Base-by-base conservation (phyloP, 805 yeast species). In the Barnettozyma wickerhamii region DNA sequence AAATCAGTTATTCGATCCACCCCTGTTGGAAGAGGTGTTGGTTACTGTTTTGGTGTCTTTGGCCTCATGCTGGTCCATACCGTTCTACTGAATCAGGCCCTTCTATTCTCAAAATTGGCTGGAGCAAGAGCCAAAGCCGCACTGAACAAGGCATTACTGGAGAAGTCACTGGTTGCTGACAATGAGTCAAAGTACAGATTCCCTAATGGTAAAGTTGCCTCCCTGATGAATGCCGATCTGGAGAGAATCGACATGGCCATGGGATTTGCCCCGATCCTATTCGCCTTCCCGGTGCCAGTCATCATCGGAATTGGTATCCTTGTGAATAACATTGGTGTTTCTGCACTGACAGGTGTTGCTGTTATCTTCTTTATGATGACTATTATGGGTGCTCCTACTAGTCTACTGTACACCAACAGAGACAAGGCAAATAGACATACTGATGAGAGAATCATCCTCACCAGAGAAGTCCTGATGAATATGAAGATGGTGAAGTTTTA, bases 141-240 rank as follows among this genome's bases (percentile, higher is more conserved):
- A 4, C 60, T 88, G 37, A 83, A 85, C 3, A 81, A 82, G 46
- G 80, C 84, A 3, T 63, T 85, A 13, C 65, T 84, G 38, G 77
- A 75, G 39, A 86, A 88, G 58, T 72, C 88, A 14, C 72, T 84
- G 48, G 66, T 57, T 37, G 66, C 85, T 13, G 74, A 76, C 42
- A 72, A 76, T 12, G 66, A 67, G 35, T 71, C 90, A 3, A 72
- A 71, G 37, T 73, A 72, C 50, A 65, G 70, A 46, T 84, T 64
- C 53, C 79, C 95, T 1, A 68, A 75, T 17, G 81, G 90, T 33
- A 75, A 72, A 43, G 71, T 88, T 37, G 81, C 93, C 12, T 77
- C 89, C 4, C 64, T 85, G 57, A 71, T 87, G 63, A 84, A 91
- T 28, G 81, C 93, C 2, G 96, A 88, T 58, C 65, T 86, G 28